These are phyloP conservation scores for Diaporthe capsici DNA, from an alignment of 2,329 filamentous ascomycete species.

Conservation along the genomic window DNA sequence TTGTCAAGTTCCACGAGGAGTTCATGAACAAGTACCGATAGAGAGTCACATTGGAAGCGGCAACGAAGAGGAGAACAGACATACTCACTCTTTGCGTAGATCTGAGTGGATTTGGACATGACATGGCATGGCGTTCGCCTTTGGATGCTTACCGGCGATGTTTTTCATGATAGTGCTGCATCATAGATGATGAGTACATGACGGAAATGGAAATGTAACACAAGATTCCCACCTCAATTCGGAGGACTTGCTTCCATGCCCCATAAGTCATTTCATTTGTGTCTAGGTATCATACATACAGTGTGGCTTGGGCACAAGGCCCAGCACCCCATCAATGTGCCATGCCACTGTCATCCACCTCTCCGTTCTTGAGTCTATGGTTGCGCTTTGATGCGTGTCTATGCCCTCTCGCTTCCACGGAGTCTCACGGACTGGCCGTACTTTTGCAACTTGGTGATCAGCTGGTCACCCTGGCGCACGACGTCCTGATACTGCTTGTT, in stretches of 20 bases:
- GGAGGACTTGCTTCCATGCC: constrained; percentile 7
- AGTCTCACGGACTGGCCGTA: constrained; percentile 97
- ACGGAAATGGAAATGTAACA: constrained; percentile 12
- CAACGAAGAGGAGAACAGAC: background rate
- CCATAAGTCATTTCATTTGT: constrained; percentile 34
- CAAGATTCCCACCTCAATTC: constrained; percentile 8
- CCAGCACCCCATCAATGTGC: constrained; percentile 5
- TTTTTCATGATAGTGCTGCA: constrained; percentile 8
- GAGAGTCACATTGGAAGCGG: constrained; percentile 39
- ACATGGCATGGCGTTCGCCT: constrained; percentile 32
- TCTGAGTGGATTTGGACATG: constrained; percentile 23
- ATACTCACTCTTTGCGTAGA: background rate
- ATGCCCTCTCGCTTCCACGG: constrained; percentile 94
- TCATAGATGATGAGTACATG: constrained; percentile 23
- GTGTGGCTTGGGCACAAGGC: constrained; percentile 15
- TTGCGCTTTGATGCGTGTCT: constrained; percentile 44
- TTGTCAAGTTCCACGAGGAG: constrained; percentile 90
- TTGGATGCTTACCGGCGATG: constrained; percentile 8
- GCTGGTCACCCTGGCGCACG: constrained; percentile 95
- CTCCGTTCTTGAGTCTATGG: background rate
- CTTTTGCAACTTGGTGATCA: constrained; percentile 99
- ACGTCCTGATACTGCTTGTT: constrained; percentile 99
- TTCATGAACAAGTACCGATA: constrained; percentile 87
- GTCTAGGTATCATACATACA: constrained; percentile 43
- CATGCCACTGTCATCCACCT: background rate